Evolutionary conservation across 75 land plant species (phyloP), one percentile per base, ranked within the genome.

Genomic region (Chamaecyparis obtusa): DNA sequence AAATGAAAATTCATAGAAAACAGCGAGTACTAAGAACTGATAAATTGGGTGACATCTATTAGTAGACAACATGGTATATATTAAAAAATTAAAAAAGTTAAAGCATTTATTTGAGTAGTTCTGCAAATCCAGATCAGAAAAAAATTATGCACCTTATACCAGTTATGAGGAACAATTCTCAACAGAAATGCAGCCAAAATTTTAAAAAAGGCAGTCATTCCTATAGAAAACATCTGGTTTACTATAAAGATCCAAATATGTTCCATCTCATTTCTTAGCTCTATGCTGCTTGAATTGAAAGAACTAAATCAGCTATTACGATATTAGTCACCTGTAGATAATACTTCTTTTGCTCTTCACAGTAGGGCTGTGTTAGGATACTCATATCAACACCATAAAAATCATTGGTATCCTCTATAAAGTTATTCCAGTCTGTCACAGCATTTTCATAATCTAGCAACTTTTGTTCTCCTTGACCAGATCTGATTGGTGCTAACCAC

Each of bases 341-440:
- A 88, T 98, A 98, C 84, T 97, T 98, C 71, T 85, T 91, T 86
- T 98, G 97, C 90, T 98, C 99, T 86, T 95, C 96, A 32, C 85
- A 80, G 88, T 89, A 98, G 7, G 99, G 90, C 33, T 92, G 87
- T 64, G 97, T 93, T 16, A 98, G 85, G 77, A 90, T 87, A 77
- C 87, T 89, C 99, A 98, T 97, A 87, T 98, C 93, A 67, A 98
- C 99, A 74, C 97, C 99, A 93, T 98, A 98, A 43, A 83, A 79
- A 56, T 85, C 85, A 89, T 89, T 90, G 14, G 95, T 95, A 11
- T 94, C 96, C 24, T 92, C 87, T 3, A 92, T 57, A 88, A 98
- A 98, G 85, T 60, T 49, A 75, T 91, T 83, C 99, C 99, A 98
- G 57, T 97, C 97, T 79, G 84, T 87, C 96, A 97, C 90, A n/a